phyloP scores from a whole-genome alignment of 1,284 basidiomycete species.

The Phylloboletellus chloephorus region DNA sequence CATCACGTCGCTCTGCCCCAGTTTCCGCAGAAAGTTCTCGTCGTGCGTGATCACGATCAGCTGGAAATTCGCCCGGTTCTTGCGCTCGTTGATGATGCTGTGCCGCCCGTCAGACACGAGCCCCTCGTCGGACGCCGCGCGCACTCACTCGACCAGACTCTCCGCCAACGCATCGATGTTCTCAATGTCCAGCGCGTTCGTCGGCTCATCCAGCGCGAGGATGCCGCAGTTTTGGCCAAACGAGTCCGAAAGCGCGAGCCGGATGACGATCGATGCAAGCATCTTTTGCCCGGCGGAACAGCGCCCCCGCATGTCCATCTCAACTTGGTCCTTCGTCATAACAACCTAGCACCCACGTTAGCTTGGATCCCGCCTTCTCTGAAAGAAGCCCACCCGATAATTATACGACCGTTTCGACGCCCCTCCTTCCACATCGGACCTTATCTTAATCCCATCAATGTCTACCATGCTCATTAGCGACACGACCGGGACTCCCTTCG shows the following conservation, averaged over 20 bases:
- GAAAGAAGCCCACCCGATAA: slow-evolving; percentile 69
- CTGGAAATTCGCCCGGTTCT: slow-evolving; percentile 90
- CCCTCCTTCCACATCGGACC: slow-evolving; percentile 88
- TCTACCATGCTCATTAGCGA: slow-evolving; percentile 46
- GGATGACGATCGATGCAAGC: slow-evolving; percentile 97
- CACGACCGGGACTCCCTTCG: slow-evolving; percentile 7
- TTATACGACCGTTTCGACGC: slow-evolving; percentile 92
- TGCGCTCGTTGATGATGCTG: slow-evolving; percentile 90
- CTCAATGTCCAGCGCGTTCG: slow-evolving; percentile 94
- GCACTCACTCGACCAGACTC: slow-evolving; percentile 86
- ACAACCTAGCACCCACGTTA: slow-evolving; percentile 62
- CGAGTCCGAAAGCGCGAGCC: slow-evolving; percentile 95
- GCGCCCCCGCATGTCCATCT: slow-evolving; percentile 99
- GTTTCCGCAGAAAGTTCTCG: slow-evolving; percentile 79
- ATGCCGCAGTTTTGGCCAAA: slow-evolving; percentile 98
- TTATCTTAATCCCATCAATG: slow-evolving; percentile 96
- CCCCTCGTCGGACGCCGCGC: slow-evolving; percentile 4
- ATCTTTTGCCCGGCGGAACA: slow-evolving; percentile 99
- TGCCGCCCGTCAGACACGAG: slow-evolving; percentile 4
- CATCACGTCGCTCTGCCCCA: slow-evolving; percentile 84
- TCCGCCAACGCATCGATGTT: slow-evolving; percentile 93
- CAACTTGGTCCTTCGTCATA: slow-evolving; percentile 98
- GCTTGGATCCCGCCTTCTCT: slow-evolving; percentile 9
- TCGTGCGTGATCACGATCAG: slow-evolving; percentile 97
- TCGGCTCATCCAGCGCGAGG: slow-evolving; percentile 95